Conservation (phyloP, 2,329 filamentous ascomycete species). For the Fusarium sp. region DNA sequence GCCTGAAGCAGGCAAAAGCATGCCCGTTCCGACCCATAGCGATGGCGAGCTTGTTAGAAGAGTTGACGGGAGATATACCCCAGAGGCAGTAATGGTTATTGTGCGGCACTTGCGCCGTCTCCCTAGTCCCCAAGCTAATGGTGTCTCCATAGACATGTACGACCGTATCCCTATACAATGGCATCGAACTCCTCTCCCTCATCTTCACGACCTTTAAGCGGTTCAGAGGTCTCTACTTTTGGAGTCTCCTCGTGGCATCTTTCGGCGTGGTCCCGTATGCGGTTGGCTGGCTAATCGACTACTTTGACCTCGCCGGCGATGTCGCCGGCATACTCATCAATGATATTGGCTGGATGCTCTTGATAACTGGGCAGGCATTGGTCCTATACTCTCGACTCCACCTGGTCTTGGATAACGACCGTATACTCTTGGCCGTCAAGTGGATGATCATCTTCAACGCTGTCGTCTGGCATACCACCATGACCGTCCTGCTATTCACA, state of each 20-base stretch:
- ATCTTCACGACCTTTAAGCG: constrained; percentile 33
- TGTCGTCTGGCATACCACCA: constrained; percentile 25
- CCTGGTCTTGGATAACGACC: constrained; percentile 16
- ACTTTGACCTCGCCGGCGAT: constrained; percentile 25
- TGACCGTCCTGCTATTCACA: constrained; percentile 27
- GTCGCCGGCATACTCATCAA: constrained; percentile 15
- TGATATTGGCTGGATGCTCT: constrained; percentile 32
- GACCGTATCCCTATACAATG: constrained; percentile 31
- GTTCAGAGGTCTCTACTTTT: constrained; percentile 27
- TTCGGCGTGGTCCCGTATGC: constrained; percentile 27
- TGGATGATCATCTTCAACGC: constrained; percentile 34
- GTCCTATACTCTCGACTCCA: constrained; percentile 36
- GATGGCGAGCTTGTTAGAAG: constrained; percentile 13
- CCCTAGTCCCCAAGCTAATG: neutral
- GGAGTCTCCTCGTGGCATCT: constrained; percentile 29
- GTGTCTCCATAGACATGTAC: constrained; percentile 17
- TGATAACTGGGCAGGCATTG: constrained; percentile 33
- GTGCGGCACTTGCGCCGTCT: constrained; percentile 6
- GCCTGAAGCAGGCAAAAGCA: constrained; percentile 18
- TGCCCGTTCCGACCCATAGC: constrained; percentile 16
- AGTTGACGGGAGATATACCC: constrained; percentile 15
- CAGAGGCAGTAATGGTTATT: constrained; percentile 35
- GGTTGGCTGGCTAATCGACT: constrained; percentile 23
- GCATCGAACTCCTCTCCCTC: constrained; percentile 28
- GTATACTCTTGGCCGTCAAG: constrained; percentile 9